Evolutionary conservation across 495 filamentous ascomycete species (phyloP).

Genomic region (Amorphotheca resinae): DNA sequence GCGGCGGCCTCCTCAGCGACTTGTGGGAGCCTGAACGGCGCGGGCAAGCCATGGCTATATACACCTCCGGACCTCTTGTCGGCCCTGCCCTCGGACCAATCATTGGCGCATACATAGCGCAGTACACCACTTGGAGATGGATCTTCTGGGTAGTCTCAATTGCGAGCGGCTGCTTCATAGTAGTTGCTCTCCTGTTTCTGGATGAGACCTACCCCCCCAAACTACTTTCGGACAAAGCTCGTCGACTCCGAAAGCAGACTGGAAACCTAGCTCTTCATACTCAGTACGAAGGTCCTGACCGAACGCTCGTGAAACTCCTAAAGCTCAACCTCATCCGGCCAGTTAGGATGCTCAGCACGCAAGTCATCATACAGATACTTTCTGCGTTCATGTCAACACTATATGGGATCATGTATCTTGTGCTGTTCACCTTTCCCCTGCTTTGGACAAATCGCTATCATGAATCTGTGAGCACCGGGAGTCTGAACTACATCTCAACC

Average conservation of each 20-base stretch:
- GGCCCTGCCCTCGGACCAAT: slow-evolving; percentile 40
- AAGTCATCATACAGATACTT: slow-evolving; percentile 48
- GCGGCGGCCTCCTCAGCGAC: slow-evolving; percentile 45
- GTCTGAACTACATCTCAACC: slow-evolving; percentile 34
- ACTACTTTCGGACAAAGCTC: slow-evolving; percentile 36
- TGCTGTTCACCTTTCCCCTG: slow-evolving; percentile 53
- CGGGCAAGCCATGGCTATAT: slow-evolving; percentile 45
- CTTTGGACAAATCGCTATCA: slow-evolving; percentile 49
- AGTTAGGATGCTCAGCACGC: slow-evolving; percentile 33
- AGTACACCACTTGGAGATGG: slow-evolving; percentile 44
- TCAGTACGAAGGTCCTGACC: slow-evolving; percentile 18
- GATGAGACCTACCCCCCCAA: slow-evolving; percentile 40
- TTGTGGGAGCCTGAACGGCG: slow-evolving; percentile 40
- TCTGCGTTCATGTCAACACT: slow-evolving; percentile 59
- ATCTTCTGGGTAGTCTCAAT: slow-evolving; percentile 48
- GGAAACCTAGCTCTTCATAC: slow-evolving; percentile 22
- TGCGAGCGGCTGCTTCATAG: slow-evolving; percentile 1
- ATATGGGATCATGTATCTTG: slow-evolving; percentile 65
- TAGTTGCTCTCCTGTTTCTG: slow-evolving; percentile 16
- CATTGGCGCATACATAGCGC: slow-evolving; percentile 36
- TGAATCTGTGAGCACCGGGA: slow-evolving; percentile 19
- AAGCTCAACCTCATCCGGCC: slow-evolving; percentile 33
- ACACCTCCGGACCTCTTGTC: slow-evolving; percentile 30
- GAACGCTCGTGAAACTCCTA: slow-evolving; percentile 15
- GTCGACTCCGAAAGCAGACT: slow-evolving; percentile 19